These are phyloP conservation scores for Globisporangium perplexum DNA, from an alignment of 352 stramenopile species.

Conservation along the genomic window DNA sequence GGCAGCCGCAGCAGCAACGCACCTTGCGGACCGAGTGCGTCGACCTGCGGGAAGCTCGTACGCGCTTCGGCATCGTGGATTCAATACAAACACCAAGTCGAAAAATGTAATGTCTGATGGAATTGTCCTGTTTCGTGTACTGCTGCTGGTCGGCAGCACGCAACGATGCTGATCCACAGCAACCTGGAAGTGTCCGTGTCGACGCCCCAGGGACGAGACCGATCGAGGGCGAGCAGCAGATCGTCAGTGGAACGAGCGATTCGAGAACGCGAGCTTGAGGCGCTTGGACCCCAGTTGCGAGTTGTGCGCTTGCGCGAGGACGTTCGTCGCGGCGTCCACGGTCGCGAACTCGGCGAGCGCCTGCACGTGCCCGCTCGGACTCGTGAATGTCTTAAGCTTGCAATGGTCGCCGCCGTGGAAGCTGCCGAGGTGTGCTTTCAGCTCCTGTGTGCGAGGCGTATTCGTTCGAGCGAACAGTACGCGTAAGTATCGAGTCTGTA, in stretches of 20 bases:
- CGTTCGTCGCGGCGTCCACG: slow-evolving; percentile 42
- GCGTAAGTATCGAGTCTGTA: too few relatives aligned
- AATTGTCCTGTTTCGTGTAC: too few relatives aligned
- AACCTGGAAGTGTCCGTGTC: too few relatives aligned
- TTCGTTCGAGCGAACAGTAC: too few relatives aligned
- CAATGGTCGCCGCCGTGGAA: slow-evolving; percentile 34
- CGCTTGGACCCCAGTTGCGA: slow-evolving; percentile 21
- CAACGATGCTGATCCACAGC: too few relatives aligned
- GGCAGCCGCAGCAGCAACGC: too few relatives aligned
- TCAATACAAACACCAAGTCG: too few relatives aligned
- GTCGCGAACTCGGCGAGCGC: slow-evolving; percentile 46
- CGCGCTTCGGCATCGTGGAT: neutral
- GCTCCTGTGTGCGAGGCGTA: slow-evolving; percentile 25
- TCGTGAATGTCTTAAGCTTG: slow-evolving; percentile 43
- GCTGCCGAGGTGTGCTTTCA: slow-evolving; percentile 28
- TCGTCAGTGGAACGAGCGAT: slow-evolving; percentile 34
- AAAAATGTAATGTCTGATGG: too few relatives aligned
- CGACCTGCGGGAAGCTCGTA: neutral
- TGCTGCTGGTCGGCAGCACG: too few relatives aligned
- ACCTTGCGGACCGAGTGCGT: neutral
- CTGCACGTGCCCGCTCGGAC: slow-evolving; percentile 40
- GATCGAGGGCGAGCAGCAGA: too few relatives aligned
- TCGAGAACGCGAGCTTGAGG: slow-evolving; percentile 60
- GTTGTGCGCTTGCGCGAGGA: slow-evolving; percentile 52
- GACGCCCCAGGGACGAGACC: too few relatives aligned